Base-by-base conservation (phyloP, 2,329 filamentous ascomycete species). In the Helicocarpus griseus region DNA sequence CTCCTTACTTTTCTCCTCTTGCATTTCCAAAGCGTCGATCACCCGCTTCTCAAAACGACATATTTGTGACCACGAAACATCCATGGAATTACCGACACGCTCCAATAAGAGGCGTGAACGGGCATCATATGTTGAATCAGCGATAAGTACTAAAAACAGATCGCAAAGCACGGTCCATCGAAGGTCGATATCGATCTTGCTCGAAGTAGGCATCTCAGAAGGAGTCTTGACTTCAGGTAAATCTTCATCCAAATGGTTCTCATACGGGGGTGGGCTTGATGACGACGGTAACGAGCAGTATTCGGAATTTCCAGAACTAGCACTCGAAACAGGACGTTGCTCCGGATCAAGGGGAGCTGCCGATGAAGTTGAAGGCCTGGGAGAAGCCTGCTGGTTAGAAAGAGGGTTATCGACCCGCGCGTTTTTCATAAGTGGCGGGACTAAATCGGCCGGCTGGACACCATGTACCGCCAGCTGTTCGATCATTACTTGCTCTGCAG, bases 151-250 rank as follows among this genome's bases (percentile, higher is more conserved):
- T 3, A 98, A 77, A 66, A 98, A 98, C 4, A 98, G 73, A 68
- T 98, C 93, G 65, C 93, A 98, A 2, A 98, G 79, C 0, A 97
- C 86, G 0, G 93, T 98, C 93, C 93, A 98, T 17, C 93, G 83
- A 50, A 98, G 77, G 66, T 98, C 93, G 53, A 98, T 95, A 63
- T 97, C 91, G 53, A 98, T 86, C 59, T 87, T 93, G 51, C 85
- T 81, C 1, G 86, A 88, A 2, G 80, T 82, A 0, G 88, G 86
- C 56, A 97, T 76, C 62, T 96, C 84, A 1, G 87, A 89, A 0
- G 89, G 89, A 0, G 82, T 89, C 60, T 85, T 84, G 17, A 95
- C 88, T 56, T 86, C 84, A 1, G 87, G 85, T 48, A 93, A 75
- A 41, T 88, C 84, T 36, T 87, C 82, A 17, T 79, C 79, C 8